Conservation (phyloP, 495 filamentous ascomycete genomes). For the Pyrenopolyporus hunteri region DNA sequence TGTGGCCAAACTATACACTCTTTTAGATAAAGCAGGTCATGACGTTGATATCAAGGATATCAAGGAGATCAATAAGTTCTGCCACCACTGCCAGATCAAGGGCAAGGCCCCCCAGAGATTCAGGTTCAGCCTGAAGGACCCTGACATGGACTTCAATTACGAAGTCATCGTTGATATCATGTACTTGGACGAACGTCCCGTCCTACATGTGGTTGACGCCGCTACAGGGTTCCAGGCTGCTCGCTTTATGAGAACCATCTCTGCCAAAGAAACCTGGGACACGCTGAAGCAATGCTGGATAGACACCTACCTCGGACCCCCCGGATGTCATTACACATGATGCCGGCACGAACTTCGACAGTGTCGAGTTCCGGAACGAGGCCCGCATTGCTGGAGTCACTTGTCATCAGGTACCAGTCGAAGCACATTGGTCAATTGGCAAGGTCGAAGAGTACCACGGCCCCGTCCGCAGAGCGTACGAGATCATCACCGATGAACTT, state of each 20-base stretch:
- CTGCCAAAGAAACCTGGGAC: conserved; percentile 31
- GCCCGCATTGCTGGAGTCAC: conserved; percentile 5
- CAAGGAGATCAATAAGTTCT: not conserved
- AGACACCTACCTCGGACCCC: conserved; percentile 38
- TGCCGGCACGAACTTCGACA: conserved; percentile 39
- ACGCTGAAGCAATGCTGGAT: conserved; percentile 35
- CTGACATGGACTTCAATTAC: conserved; percentile 31
- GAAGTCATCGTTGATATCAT: conserved; percentile 27
- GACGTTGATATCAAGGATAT: too few relatives aligned
- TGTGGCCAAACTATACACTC: not conserved
- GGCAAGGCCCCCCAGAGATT: not conserved
- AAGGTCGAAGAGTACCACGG: conserved; percentile 29
- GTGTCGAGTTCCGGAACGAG: conserved; percentile 30
- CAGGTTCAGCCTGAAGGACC: conserved; percentile 22
- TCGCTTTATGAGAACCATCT: conserved; percentile 19
- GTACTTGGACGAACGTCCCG: conserved; percentile 15
- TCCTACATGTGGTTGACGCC: conserved; percentile 13
- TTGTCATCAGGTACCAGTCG: conserved; percentile 21
- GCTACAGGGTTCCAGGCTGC: conserved; percentile 22
- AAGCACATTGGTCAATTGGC: conserved; percentile 35
- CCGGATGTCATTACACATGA: conserved; percentile 28
- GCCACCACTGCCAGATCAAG: not conserved
- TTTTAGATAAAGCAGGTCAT: not conserved
- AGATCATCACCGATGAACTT: conserved; percentile 31
- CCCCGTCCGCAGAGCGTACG: conserved; percentile 12